Evolutionary conservation across 768 basidiomycete genomes (phyloP).

Genomic region (Botryobasidium botryosum): DNA sequence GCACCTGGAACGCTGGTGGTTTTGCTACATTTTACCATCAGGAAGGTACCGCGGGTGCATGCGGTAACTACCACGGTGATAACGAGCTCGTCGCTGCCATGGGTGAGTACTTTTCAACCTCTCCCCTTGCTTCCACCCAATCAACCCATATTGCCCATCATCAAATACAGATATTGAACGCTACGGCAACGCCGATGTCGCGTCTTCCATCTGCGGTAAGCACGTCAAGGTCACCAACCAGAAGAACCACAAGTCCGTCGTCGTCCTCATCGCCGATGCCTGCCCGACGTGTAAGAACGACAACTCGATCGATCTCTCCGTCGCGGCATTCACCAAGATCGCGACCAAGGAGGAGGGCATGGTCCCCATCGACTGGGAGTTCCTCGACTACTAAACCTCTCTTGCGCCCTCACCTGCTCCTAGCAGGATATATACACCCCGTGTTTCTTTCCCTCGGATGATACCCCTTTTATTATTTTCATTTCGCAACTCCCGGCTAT

Average conservation of each 20-base stretch:
- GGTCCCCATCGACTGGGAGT: too few species aligned
- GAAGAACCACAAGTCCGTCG: slow-evolving; percentile 37
- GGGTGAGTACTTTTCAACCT: slow-evolving; percentile 23
- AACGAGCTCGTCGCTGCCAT: slow-evolving; percentile 42
- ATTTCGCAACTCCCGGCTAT: too few species aligned
- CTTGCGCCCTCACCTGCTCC: too few species aligned
- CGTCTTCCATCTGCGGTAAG: slow-evolving; percentile 47
- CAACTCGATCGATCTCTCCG: slow-evolving; percentile 63
- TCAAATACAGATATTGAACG: slow-evolving; percentile 31
- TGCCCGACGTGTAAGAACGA: slow-evolving; percentile 60
- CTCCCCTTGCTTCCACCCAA: not conserved
- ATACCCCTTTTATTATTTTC: too few species aligned
- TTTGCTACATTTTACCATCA: slow-evolving; percentile 51
- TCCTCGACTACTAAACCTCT: too few species aligned
- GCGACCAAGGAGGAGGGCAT: too few species aligned
- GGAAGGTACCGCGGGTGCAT: slow-evolving; percentile 59
- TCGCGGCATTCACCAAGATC: too few species aligned
- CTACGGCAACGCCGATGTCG: slow-evolving; percentile 31
- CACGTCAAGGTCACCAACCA: slow-evolving; percentile 47
- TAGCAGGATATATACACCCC: too few species aligned
- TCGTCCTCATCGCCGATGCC: slow-evolving; percentile 53
- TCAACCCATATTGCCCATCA: slow-evolving; percentile 6
- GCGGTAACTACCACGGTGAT: slow-evolving; percentile 48
- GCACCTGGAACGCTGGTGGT: not conserved
- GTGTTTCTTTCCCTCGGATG: too few species aligned